A percentile compares a stretch with the other conserved stretches of the same genome.
These are phyloP conservation scores for Phycomyces blakesleeanus DNA, from an alignment of 192 early-diverging fungal species.

Conservation along the genomic window DNA sequence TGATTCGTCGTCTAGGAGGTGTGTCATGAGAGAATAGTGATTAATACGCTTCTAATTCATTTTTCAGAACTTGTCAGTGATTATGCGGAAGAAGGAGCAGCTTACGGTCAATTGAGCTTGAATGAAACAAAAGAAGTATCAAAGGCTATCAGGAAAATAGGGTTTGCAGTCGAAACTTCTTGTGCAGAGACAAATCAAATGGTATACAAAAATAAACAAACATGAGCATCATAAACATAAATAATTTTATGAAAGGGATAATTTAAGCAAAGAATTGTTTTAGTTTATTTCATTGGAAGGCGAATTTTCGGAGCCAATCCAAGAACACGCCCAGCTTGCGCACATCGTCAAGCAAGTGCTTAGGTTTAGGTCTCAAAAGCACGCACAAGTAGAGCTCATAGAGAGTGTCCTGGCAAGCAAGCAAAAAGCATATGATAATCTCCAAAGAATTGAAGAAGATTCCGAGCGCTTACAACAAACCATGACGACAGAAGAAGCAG, in stretches of 20 bases:
- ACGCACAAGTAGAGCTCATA: slow-evolving; percentile 75
- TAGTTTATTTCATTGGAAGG: slow-evolving; percentile 63
- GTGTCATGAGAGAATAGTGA: not conserved
- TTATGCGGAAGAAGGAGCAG: slow-evolving; percentile 80
- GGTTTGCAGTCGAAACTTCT: slow-evolving; percentile 81
- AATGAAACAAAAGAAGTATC: slow-evolving; percentile 65
- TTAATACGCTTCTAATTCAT: not conserved
- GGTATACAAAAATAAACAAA: slow-evolving; percentile 25
- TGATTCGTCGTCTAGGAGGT: slow-evolving; percentile 62
- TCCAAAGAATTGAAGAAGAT: not conserved
- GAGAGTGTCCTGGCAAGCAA: slow-evolving; percentile 71
- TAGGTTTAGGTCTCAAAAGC: slow-evolving; percentile 73
- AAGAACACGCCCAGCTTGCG: slow-evolving; percentile 83
- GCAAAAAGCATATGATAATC: slow-evolving; percentile 51
- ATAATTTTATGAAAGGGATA: too few species aligned
- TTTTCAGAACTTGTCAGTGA: slow-evolving; percentile 62
- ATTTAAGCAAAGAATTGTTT: not conserved
- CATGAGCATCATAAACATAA: too few species aligned
- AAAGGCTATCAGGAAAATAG: slow-evolving; percentile 78
- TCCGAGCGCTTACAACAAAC: not conserved
- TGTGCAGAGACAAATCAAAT: slow-evolving; percentile 66
- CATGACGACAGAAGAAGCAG: not conserved
- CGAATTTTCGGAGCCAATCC: slow-evolving; percentile 73
- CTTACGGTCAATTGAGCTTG: slow-evolving; percentile 89
- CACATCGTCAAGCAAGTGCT: slow-evolving; percentile 76